Conservation (phyloP, 192 early-diverging fungal genomes). For the Mortierella hygrophila region DNA sequence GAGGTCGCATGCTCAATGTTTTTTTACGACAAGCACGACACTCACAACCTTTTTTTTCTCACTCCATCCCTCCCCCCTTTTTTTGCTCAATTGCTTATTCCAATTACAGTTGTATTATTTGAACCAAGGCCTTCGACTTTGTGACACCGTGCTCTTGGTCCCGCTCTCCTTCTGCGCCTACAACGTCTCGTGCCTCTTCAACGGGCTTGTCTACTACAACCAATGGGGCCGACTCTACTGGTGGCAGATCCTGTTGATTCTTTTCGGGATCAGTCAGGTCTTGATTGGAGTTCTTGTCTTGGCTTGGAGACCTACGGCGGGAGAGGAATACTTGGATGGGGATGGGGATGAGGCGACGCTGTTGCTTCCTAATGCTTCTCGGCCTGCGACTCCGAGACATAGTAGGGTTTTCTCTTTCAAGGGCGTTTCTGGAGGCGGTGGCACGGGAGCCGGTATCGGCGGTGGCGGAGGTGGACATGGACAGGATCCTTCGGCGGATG, state of each 20-base stretch:
- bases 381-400: slow-evolving; percentile 32
- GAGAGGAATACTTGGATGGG: slow-evolving; percentile 29
- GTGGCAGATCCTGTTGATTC: slow-evolving; percentile 74
- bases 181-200: slow-evolving; percentile 79
- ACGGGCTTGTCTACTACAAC: slow-evolving; percentile 85
- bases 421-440: slow-evolving; percentile 10
- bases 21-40: background rate
- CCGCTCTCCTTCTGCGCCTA: slow-evolving; percentile 83
- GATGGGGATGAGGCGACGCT: slow-evolving; percentile 35
- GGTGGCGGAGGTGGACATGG: slow-evolving; percentile 1
- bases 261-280: slow-evolving; percentile 73
- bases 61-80: background rate
- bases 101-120: slow-evolving; percentile 77
- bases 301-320: slow-evolving; percentile 62
- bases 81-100: slow-evolving; percentile 12
- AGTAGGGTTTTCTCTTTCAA: slow-evolving; percentile 39
- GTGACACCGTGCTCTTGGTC: slow-evolving; percentile 80
- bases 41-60: slow-evolving; percentile 22
- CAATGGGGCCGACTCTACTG: slow-evolving; percentile 72
- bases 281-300: slow-evolving; percentile 75
- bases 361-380: slow-evolving; percentile 35
- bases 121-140: slow-evolving; percentile 78
- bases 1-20: slow-evolving; percentile 2
- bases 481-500: slow-evolving; percentile 31
- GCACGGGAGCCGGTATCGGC: background rate